A percentile compares a stretch with the other conserved stretches of the same genome.
These are phyloP conservation scores for Lablab purpureus DNA, from an alignment of 306 rosid species.

Conservation along the genomic window DNA sequence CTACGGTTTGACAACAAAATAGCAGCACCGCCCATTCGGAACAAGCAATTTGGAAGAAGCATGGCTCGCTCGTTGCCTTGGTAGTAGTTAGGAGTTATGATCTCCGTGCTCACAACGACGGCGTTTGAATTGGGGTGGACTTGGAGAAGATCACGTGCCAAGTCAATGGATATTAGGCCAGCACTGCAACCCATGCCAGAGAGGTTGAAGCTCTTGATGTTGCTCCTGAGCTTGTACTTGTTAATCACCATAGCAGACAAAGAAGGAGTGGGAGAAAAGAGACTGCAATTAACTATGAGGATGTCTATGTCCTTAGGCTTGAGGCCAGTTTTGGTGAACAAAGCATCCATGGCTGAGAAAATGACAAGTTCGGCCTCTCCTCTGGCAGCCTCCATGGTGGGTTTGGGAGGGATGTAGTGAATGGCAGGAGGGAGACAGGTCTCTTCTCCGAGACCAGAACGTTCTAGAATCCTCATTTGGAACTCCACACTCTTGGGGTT, in stretches of 20 bases:
- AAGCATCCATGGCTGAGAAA: constrained; percentile 80
- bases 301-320: constrained; percentile 90
- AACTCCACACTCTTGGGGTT: constrained; percentile 93
- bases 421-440: constrained; percentile 84
- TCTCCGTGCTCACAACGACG: constrained; percentile 85
- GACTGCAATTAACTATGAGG: constrained; percentile 80
- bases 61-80: constrained; percentile 94
- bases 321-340: constrained; percentile 69
- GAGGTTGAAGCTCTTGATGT: constrained; percentile 82
- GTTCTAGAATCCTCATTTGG: constrained; percentile 90
- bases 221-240: constrained; percentile 84
- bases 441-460: constrained; percentile 90
- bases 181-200: constrained; percentile 99
- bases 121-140: constrained; percentile 92
- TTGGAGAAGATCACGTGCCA: constrained; percentile 94
- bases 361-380: constrained; percentile 89
- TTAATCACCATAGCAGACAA: constrained; percentile 90
- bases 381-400: constrained; percentile 87
- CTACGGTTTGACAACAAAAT: constrained; percentile 70
- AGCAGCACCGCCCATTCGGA: constrained; percentile 98
- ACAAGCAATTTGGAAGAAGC: constrained; percentile 93
- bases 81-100: constrained; percentile 87
- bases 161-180: constrained; percentile 77
- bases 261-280: constrained; percentile 92
- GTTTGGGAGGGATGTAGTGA: constrained; percentile 89